These are phyloP conservation scores for Talaromyces atroroseus DNA, from an alignment of 2,329 filamentous ascomycete genomes.

Conservation along the genomic window DNA sequence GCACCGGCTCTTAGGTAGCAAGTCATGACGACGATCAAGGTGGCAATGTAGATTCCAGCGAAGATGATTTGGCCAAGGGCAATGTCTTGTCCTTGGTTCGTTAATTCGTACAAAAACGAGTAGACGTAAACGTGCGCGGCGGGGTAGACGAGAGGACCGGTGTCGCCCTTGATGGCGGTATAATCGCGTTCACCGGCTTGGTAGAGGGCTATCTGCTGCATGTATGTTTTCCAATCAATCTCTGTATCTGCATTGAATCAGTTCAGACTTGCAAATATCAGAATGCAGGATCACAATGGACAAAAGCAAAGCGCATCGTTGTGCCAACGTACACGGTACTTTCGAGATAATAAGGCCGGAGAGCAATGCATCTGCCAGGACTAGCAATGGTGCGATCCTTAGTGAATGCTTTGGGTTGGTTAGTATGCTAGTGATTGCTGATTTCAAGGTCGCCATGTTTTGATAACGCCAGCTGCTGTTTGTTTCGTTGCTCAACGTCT, in stretches of 20 bases:
- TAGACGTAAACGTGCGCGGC: conserved; percentile 93
- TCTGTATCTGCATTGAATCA: conserved; percentile 66
- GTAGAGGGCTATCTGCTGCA: conserved; percentile 82
- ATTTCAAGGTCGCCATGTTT: conserved; percentile 10
- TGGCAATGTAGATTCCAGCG: conserved; percentile 68
- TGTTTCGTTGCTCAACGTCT: not conserved
- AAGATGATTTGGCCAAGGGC: conserved; percentile 79
- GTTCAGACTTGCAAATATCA: not conserved
- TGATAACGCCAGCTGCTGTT: not conserved
- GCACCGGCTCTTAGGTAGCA: conserved; percentile 58
- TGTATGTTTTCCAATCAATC: conserved; percentile 96
- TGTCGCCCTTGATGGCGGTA: conserved; percentile 74
- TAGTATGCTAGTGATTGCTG: conserved; percentile 36
- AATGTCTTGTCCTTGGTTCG: conserved; percentile 70
- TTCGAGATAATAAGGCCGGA: conserved; percentile 72
- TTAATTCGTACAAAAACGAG: conserved; percentile 69
- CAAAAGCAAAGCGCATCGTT: not conserved
- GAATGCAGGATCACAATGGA: too few relatives aligned
- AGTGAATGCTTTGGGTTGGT: conserved; percentile 51
- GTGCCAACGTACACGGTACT: conserved; percentile 64
- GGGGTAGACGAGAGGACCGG: conserved; percentile 91
- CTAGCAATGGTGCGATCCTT: conserved; percentile 63
- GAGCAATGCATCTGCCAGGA: conserved; percentile 65
- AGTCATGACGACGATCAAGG: conserved; percentile 69
- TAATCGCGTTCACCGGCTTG: conserved; percentile 85